Conservation (phyloP, 768 basidiomycete genomes). For the Agrocybe pediades region DNA sequence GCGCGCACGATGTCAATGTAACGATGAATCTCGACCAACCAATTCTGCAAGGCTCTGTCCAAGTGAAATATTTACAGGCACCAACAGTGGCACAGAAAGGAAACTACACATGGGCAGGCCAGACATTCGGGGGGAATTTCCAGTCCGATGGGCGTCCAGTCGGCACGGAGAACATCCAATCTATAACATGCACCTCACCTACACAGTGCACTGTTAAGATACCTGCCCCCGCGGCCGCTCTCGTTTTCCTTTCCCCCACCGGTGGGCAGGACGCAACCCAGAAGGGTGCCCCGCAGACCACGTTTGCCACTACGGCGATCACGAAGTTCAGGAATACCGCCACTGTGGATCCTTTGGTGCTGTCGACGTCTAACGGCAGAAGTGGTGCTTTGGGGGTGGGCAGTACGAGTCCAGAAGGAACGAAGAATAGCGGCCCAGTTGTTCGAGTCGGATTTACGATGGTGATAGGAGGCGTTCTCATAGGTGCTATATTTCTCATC, state of each 20-base stretch:
- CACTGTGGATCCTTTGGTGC: slow-evolving; percentile 49
- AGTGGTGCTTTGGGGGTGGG: background rate
- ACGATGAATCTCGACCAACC: too few species aligned
- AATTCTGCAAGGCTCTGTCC: too few species aligned
- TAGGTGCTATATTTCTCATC: too few species aligned
- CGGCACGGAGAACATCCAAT: slow-evolving; percentile 50
- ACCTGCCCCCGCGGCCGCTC: slow-evolving; percentile 67
- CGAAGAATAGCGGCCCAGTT: too few species aligned
- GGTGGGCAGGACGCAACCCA: slow-evolving; percentile 32
- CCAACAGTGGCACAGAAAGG: slow-evolving; percentile 49
- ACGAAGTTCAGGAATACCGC: slow-evolving; percentile 55
- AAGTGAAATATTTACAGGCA: slow-evolving; percentile 38
- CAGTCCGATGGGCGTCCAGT: slow-evolving; percentile 64
- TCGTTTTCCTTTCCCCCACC: slow-evolving; percentile 63
- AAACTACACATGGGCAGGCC: slow-evolving; percentile 62
- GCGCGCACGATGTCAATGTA: too few species aligned
- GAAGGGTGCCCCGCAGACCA: slow-evolving; percentile 36
- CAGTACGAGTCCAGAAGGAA: slow-evolving; percentile 1
- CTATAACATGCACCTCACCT: slow-evolving; percentile 45
- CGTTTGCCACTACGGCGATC: slow-evolving; percentile 52
- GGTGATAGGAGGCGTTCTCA: too few species aligned
- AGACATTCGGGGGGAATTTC: slow-evolving; percentile 62
- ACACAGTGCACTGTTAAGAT: slow-evolving; percentile 54
- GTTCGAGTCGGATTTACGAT: too few species aligned
- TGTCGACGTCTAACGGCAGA: slow-evolving; percentile 65